Percentiles rank a stretch among this genome's conserved stretches.
These are phyloP conservation scores for Bryoglossum gracile DNA, from an alignment of 495 filamentous ascomycete genomes.

Conservation along the genomic window DNA sequence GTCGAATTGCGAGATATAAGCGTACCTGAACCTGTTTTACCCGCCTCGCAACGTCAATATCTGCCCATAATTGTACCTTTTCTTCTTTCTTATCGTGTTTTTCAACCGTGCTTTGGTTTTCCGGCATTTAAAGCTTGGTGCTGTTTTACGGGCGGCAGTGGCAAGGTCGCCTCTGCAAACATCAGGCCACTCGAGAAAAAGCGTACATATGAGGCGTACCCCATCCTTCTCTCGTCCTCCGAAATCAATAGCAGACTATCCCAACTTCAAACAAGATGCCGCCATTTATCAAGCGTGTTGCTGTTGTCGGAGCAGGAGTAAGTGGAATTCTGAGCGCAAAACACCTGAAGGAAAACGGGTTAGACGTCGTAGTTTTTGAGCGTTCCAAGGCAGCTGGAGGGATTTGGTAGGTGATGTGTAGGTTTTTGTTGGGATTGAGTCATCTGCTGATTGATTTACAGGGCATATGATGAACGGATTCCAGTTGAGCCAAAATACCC, in stretches of 20 bases:
- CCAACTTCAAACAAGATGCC: conserved; percentile 9
- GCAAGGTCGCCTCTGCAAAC: background rate
- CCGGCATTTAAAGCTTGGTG: background rate
- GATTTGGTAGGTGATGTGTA: conserved; percentile 42
- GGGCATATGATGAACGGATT: conserved; percentile 48
- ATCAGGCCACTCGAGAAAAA: background rate
- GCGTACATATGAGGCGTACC: background rate
- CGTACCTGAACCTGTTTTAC: no score
- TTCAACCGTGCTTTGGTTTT: background rate
- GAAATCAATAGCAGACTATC: no score
- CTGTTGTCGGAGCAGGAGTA: conserved; percentile 64
- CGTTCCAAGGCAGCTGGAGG: conserved; percentile 51
- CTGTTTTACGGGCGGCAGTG: background rate
- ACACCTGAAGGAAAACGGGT: conserved; percentile 49
- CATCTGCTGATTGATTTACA: background rate
- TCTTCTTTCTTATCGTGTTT: background rate
- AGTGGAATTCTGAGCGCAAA: conserved; percentile 57
- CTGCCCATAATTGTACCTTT: background rate
- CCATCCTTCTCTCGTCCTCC: background rate
- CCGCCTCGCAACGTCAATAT: no score
- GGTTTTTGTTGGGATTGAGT: background rate
- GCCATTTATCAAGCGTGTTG: conserved; percentile 39
- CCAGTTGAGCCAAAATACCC: conserved; percentile 53
- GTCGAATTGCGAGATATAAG: no score
- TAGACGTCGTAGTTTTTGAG: conserved; percentile 61